These are phyloP conservation scores for Pythium monospermum DNA, from an alignment of 352 stramenopile genomes.

Conservation along the genomic window DNA sequence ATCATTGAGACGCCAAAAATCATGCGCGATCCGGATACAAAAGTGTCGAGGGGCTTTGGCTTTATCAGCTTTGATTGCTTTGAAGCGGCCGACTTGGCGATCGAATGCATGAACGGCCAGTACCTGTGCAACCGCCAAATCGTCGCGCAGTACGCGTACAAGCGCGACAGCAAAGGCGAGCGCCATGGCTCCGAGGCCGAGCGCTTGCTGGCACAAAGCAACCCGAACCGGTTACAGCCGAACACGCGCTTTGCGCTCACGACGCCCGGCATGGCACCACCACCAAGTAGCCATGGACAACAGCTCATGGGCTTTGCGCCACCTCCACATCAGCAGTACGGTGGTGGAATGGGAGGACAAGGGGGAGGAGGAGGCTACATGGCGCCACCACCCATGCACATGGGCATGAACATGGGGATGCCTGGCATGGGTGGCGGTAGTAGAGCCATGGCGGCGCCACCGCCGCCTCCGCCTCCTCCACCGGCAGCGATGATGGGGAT, in stretches of 20 bases:
- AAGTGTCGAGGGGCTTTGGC: conserved; percentile 92
- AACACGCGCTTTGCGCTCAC: conserved; percentile 78
- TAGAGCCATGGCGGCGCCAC: no score
- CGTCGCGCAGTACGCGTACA: conserved; percentile 98
- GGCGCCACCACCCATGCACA: conserved; percentile 25
- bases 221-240: conserved; percentile 75
- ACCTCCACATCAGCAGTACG: conserved; percentile 7
- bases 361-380: conserved; percentile 27
- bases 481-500: conserved; percentile 30
- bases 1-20: conserved; percentile 96
- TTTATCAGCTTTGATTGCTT: conserved; percentile 98
- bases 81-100: conserved; percentile 95
- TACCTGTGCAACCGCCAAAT: conserved; percentile 98
- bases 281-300: background rate
- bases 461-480: conserved; percentile 26
- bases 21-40: conserved; percentile 92
- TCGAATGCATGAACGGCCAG: conserved; percentile 99
- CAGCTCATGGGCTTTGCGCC: background rate
- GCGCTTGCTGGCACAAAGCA: conserved; percentile 76
- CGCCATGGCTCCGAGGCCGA: conserved; percentile 90
- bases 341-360: conserved; percentile 12
- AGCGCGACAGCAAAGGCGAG: conserved; percentile 94
- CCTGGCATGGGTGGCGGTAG: conserved; percentile 10
- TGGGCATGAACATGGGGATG: conserved; percentile 33
- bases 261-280: conserved; percentile 1